Conservation (phyloP, 73 alveolate species). For the Tetrahymena elliotti region DNA sequence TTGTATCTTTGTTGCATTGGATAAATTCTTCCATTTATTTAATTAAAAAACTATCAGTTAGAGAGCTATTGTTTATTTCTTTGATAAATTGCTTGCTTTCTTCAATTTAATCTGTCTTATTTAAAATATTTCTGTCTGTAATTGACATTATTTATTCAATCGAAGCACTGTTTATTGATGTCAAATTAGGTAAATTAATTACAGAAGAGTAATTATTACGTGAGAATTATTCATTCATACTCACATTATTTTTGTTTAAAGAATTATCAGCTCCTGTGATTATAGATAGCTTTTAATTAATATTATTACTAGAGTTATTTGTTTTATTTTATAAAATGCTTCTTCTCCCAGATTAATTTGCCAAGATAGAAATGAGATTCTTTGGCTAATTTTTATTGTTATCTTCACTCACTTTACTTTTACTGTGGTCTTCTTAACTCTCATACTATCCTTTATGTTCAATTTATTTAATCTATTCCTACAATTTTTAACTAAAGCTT, state of each 20-base stretch:
- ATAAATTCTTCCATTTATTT: neutral
- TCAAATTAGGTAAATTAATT: neutral
- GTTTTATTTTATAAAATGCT: neutral
- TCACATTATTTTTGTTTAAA: neutral
- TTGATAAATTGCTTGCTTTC: neutral
- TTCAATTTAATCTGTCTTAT: neutral
- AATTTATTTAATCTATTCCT: neutral
- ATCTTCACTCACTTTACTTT: neutral
- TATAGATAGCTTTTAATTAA: neutral
- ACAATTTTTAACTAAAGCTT: neutral
- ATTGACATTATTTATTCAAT: neutral
- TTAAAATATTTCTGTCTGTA: neutral
- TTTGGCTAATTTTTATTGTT: neutral
- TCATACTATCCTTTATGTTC: neutral
- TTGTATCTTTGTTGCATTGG: neutral
- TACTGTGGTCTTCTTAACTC: neutral
- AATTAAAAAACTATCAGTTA: neutral
- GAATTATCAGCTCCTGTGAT: neutral
- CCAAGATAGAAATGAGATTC: neutral
- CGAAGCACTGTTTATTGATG: neutral
- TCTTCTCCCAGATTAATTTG: neutral
- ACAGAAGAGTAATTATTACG: neutral
- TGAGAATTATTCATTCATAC: neutral
- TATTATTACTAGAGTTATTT: neutral
- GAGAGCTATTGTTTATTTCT: neutral